phyloP scores from a whole-genome alignment of 2,329 filamentous ascomycete species.

The Botrytis squamosa region DNA sequence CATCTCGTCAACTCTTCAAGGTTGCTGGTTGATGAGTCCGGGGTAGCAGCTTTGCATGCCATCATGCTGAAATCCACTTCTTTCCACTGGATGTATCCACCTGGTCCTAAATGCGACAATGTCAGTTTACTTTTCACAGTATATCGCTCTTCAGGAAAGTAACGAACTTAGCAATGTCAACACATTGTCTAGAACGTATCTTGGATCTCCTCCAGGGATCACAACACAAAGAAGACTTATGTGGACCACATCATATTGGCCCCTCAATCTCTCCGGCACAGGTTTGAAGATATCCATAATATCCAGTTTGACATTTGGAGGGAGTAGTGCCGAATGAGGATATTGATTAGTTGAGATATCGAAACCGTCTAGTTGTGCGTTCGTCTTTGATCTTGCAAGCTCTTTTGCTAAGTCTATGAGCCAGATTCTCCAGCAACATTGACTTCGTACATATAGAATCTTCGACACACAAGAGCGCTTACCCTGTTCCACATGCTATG shows the following conservation, averaged over 20 bases:
- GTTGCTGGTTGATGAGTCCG: not conserved
- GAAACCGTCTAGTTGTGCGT: conserved; percentile 4
- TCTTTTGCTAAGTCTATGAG: conserved; percentile 18
- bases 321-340: not conserved
- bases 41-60: not conserved
- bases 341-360: conserved; percentile 13
- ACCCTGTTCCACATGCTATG: conserved; percentile 19
- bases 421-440: conserved; percentile 9
- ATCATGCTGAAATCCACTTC: conserved; percentile 2
- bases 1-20: not conserved
- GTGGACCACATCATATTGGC: conserved; percentile 12
- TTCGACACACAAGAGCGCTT: not conserved
- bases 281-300: conserved; percentile 7
- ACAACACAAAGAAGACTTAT: conserved; percentile 14
- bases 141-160: too few relatives aligned
- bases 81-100: conserved; percentile 20
- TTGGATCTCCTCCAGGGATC: conserved; percentile 1
- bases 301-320: conserved; percentile 9
- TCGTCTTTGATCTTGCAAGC: not conserved
- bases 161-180: conserved; percentile 11
- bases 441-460: not conserved
- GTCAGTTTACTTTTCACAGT: not conserved
- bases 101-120: conserved; percentile 1
- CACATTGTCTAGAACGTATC: conserved; percentile 6
- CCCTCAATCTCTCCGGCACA: not conserved